These are phyloP conservation scores for Kwoniella mangroviensis DNA, from an alignment of 768 basidiomycete species.

Conservation along the genomic window DNA sequence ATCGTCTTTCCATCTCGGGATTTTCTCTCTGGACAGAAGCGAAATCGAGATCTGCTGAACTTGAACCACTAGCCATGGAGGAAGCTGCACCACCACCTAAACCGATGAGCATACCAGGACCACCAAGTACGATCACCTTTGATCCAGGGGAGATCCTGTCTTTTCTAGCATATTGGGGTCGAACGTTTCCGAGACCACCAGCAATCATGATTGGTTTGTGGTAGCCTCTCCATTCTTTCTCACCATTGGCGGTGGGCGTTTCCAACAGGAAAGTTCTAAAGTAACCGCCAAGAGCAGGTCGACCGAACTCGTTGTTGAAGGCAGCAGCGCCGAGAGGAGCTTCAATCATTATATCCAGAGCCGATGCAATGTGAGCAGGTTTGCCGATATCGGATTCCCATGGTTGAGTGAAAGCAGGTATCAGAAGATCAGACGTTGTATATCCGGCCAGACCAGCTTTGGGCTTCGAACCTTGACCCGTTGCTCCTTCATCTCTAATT, in stretches of 20 bases:
- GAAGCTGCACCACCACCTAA: slow-evolving; percentile 96
- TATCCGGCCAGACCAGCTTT: slow-evolving; percentile 94
- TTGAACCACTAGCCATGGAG: slow-evolving; percentile 86
- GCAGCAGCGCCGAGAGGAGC: slow-evolving; percentile 92
- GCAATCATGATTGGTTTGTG: slow-evolving; percentile 99
- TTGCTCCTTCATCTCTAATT: slow-evolving; percentile 96
- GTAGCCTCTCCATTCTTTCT: slow-evolving; percentile 70
- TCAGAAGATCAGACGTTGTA: slow-evolving; percentile 89
- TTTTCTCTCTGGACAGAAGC: slow-evolving; percentile 97
- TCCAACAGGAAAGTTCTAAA: slow-evolving; percentile 92
- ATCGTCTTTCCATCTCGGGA: slow-evolving; percentile 95
- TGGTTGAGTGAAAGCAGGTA: slow-evolving; percentile 86
- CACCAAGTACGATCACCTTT: slow-evolving; percentile 89
- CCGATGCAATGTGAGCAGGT: slow-evolving; percentile 86
- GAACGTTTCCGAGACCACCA: slow-evolving; percentile 92
- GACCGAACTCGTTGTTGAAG: slow-evolving; percentile 98
- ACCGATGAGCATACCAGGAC: slow-evolving; percentile 94
- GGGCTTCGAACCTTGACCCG: slow-evolving; percentile 91
- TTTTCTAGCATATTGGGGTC: slow-evolving; percentile 80
- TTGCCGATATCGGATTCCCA: slow-evolving; percentile 96
- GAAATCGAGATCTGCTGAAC: slow-evolving; percentile 92
- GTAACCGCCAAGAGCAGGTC: slow-evolving; percentile 89
- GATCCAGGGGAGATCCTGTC: slow-evolving; percentile 75
- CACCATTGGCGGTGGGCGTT: slow-evolving; percentile 65
- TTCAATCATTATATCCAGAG: slow-evolving; percentile 95